Percentiles rank a stretch among this genome's conserved stretches.
phyloP scores from a whole-genome alignment of 1,284 basidiomycete species.

The Irpex rosettiformis region DNA sequence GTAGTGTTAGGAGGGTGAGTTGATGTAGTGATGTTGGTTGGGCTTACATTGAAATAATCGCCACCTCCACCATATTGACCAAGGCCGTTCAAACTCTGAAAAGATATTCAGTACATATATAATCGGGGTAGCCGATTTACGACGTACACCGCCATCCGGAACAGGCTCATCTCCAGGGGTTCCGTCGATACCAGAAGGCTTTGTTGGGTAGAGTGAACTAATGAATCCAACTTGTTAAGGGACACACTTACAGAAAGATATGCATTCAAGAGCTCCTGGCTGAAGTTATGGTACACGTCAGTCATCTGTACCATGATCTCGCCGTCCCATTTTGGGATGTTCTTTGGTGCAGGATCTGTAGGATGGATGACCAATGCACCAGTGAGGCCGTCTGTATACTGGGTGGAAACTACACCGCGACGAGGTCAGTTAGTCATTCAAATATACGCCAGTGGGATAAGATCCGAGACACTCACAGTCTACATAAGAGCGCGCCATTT shows the following conservation, averaged over 20 bases:
- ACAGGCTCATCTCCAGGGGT: slow-evolving; percentile 37
- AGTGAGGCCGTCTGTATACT: slow-evolving; percentile 45
- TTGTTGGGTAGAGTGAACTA: neutral
- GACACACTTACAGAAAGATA: slow-evolving; percentile 30
- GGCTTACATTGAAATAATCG: slow-evolving; percentile 25
- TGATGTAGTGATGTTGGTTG: no score
- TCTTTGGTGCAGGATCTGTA: slow-evolving; percentile 23
- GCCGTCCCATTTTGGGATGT: slow-evolving; percentile 31
- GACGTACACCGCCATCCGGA: slow-evolving; percentile 31
- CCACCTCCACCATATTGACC: slow-evolving; percentile 29
- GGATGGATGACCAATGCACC: slow-evolving; percentile 28
- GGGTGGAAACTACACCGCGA: slow-evolving; percentile 34
- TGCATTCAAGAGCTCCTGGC: slow-evolving; percentile 24
- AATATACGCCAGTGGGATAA: no score
- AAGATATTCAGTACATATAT: no score
- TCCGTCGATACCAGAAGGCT: slow-evolving; percentile 31
- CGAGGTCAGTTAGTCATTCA: no score
- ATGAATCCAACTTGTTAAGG: no score
- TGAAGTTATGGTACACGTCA: slow-evolving; percentile 37
- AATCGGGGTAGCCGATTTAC: neutral
- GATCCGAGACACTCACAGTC: slow-evolving; percentile 20
- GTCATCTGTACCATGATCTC: slow-evolving; percentile 34
- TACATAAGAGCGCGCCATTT: no score
- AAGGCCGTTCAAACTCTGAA: slow-evolving; percentile 32
- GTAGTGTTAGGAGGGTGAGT: neutral